Conservation (phyloP, 2,329 filamentous ascomycete species). For the Cyphellophora europaea region DNA sequence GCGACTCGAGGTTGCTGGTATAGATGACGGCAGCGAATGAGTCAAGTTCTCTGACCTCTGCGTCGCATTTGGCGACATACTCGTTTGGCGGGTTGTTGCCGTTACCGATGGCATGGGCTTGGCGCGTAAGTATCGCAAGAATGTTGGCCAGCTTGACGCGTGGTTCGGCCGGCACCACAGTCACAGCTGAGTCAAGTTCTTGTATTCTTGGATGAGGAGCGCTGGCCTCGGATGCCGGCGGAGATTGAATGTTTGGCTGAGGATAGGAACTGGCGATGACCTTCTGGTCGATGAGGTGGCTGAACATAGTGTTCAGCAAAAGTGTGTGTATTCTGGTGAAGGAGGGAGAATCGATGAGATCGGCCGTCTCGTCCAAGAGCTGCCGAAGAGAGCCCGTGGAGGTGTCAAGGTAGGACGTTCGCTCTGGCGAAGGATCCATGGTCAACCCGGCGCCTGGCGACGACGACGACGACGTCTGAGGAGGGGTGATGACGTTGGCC, state of each 20-base stretch:
- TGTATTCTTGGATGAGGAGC: constrained; percentile 21
- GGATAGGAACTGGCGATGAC: constrained; percentile 73
- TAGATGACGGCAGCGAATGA: constrained; percentile 41
- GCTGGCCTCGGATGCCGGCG: constrained; percentile 38
- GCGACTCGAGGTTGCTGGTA: constrained; percentile 34
- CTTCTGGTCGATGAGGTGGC: constrained; percentile 71
- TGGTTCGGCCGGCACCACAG: constrained; percentile 31
- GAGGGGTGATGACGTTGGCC: constrained; percentile 58
- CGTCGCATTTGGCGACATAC: constrained; percentile 34
- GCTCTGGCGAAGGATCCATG: constrained; percentile 34
- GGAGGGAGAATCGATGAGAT: constrained; percentile 86
- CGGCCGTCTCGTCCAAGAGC: constrained; percentile 88
- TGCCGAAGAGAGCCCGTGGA: constrained; percentile 53
- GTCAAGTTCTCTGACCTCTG: constrained; percentile 37
- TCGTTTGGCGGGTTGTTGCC: constrained; percentile 41
- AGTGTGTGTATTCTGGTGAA: constrained; percentile 80
- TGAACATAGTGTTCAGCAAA: constrained; percentile 80
- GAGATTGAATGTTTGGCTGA: constrained; percentile 27
- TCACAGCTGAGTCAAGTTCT: constrained; percentile 31
- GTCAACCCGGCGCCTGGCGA: constrained; percentile 22
- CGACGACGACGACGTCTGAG: constrained; percentile 16
- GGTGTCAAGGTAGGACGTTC: constrained; percentile 11
- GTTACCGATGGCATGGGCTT: constrained; percentile 81
- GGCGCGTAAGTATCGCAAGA: constrained; percentile 78
- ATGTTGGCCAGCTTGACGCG: constrained; percentile 77